Base-by-base conservation (phyloP, 1,139 yeast species). In the Kurtzmaniella quercitrusa region DNA sequence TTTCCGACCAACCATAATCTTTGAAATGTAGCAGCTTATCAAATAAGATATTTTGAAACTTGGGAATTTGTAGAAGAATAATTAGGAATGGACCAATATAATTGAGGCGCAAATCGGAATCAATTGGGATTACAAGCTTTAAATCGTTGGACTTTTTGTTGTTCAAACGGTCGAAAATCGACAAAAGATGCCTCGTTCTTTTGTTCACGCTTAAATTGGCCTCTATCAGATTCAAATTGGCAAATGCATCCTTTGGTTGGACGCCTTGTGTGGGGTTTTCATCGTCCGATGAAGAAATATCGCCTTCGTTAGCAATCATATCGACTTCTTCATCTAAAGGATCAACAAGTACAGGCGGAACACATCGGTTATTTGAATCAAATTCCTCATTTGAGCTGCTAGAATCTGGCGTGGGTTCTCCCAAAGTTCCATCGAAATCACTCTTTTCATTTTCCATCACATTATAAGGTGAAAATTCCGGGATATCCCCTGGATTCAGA, bases 1-100 rank as follows among this genome's bases (percentile, higher is more conserved):
- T 40, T 4, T 38, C 32, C 26, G 42, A 48, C 43, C 45, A 51
- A 16, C 48, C 56, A 41, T 54, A 51, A 38, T 53, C 55, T 19
- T 40, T 39, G 22, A 32, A 36, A 5, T 18, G 28, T 8, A 42
- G 28, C n/a, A 7, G 16, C 14, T 42, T 38, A 34, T 39, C 33
- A 36, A 42, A 50, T 6, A 50, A 38, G 16, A 50, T 39, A 15
- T 47, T 14, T 22, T 47, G 51, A 40, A 66, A 55, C 38, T 52
- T 49, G n/a, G 47, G 50, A 6, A 62, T 43, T 46, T 63, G 69
- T 7, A 60, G 45, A 28, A 65, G 44, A 3, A 60, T 51, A 6
- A 57, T 47, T 21, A 65, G 35, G 7, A 65, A 42, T 0, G 70
- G 67, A 2, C 60, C 44, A 19, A 63, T 43, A 44, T 54, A 60